Evolutionary conservation across 2,329 filamentous ascomycete genomes (phyloP), one percentile per base, ranked within the genome.

Genomic region (Diaporthe citri): DNA sequence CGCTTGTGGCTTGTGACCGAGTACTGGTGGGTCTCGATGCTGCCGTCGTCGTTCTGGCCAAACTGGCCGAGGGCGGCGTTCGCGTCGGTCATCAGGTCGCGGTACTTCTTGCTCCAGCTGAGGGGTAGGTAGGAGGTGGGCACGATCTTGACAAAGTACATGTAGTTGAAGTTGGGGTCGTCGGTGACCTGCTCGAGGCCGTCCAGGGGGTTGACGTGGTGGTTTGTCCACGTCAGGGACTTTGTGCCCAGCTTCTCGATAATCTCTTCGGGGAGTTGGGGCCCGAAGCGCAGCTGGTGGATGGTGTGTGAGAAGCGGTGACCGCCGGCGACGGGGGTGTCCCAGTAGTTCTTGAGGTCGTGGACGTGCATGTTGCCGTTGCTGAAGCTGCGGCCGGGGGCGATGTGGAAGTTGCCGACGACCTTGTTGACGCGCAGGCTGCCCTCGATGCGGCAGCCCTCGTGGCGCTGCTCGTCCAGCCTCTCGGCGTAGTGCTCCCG

Each of bases 111-210:
- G 82, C 95, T 93, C 95, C 95, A 97, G 77, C 95, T 95, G 1
- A 99, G 90, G 3, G 97, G 95, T 36, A 98, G 90, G 83, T 98
- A 99, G 1, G 95, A 96, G 2, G 97, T 99, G 4, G 94, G 95
- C 43, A 99, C 97, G 74, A 99, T 97, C 88, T 99, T 99, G 85
- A 99, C 90, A 85, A 99, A 99, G 88, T 99, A 99, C 95, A 98
- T 98, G 85, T 93, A 99, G 87, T 98, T 99, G 88, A 90, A 98
- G 78, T 94, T 94, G 79, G 95, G 91, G 81, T 98, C 95, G 48
- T 90, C 87, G 2, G 95, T 97, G 71, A 88, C 86, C 87, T 98
- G 95, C 77, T 90, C 87, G 4, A 93, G 94, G 71, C 90, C 89
- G 81, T 99, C 97, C 6, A 99, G 91, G 6, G 97, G 97, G 84